Conservation (phyloP, 2,329 filamentous ascomycete species). For the Apiospora arundinis region DNA sequence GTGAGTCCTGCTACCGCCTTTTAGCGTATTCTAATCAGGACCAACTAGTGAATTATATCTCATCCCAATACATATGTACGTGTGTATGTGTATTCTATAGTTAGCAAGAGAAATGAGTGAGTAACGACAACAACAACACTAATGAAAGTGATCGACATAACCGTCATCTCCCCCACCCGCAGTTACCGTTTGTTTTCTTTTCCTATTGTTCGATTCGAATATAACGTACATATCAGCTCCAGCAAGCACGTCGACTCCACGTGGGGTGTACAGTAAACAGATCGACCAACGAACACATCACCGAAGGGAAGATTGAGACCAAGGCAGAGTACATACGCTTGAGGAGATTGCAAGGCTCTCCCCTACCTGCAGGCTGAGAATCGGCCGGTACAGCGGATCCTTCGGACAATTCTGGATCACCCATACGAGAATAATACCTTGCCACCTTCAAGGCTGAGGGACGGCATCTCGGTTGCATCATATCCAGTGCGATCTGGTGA, state of each 20-base stretch:
- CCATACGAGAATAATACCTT: neutral
- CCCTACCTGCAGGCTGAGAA: neutral
- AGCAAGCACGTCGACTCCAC: neutral
- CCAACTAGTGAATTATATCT: neutral
- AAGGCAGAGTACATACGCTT: neutral
- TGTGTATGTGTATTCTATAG: neutral
- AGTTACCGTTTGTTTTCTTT: neutral
- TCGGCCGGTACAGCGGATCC: neutral
- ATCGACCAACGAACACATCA: slow-evolving; percentile 4
- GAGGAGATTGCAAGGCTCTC: neutral
- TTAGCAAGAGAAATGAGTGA: neutral
- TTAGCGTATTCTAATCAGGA: neutral
- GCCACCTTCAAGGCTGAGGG: neutral
- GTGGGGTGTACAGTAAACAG: neutral
- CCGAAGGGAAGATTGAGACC: neutral
- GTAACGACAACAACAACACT: neutral
- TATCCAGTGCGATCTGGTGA: neutral
- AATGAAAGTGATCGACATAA: neutral
- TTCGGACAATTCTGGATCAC: neutral
- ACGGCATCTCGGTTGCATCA: neutral
- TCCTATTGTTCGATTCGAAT: neutral
- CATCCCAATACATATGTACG: neutral
- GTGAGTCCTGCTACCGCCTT: neutral
- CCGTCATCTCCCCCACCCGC: neutral
- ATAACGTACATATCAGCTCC: neutral